phyloP scores from a whole-genome alignment of 768 basidiomycete genomes.

The Tulasnella sp. region DNA sequence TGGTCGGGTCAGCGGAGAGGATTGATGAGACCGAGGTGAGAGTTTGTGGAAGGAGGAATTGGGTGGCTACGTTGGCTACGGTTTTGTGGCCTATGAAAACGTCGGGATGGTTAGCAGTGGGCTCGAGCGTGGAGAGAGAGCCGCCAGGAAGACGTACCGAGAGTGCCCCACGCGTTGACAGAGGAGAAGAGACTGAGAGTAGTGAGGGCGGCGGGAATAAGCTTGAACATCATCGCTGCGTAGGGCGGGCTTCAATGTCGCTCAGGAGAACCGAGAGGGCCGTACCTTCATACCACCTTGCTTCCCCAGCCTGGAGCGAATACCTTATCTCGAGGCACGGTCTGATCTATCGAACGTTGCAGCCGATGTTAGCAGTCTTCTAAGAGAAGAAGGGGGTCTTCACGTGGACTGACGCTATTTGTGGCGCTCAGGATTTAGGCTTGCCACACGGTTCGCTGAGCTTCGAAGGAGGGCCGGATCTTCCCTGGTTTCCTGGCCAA shows the following conservation, averaged over 20 bases:
- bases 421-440: neutral
- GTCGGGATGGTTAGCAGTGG: no score
- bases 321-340: neutral
- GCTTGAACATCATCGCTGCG: neutral
- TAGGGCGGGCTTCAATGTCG: neutral
- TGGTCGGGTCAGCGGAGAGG: conserved; percentile 5
- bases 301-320: neutral
- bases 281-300: no score
- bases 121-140: neutral
- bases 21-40: neutral
- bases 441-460: neutral
- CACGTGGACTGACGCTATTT: neutral
- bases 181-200: neutral
- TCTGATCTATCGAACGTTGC: neutral
- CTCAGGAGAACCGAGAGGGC: neutral
- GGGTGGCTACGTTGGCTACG: conserved; percentile 8
- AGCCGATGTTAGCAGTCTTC: neutral
- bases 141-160: neutral
- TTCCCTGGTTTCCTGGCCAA: neutral
- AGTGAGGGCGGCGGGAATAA: neutral
- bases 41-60: conserved; percentile 1
- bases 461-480: neutral
- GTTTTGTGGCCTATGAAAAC: conserved; percentile 20
- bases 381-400: neutral
- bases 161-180: conserved; percentile 4